Evolutionary conservation across 805 yeast genomes (phyloP).

Genomic region (Ogataea polymorpha): DNA sequence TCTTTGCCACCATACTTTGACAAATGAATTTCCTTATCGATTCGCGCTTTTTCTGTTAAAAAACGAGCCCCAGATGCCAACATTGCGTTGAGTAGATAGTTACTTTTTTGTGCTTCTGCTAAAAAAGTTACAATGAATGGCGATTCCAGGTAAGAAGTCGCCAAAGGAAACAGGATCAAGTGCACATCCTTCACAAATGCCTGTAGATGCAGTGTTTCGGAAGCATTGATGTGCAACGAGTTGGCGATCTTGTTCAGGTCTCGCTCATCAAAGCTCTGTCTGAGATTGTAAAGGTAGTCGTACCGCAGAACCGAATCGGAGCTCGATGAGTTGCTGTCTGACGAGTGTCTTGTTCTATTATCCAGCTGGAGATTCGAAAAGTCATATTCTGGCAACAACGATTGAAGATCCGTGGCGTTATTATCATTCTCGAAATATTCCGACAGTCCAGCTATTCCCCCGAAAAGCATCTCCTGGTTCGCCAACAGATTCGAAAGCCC

Average conservation of each 20-base stretch:
- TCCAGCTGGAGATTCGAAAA: neutral
- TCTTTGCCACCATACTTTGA: conserved; percentile 1
- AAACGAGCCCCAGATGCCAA: conserved; percentile 69
- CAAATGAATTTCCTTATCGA: conserved; percentile 18
- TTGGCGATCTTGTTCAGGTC: conserved; percentile 20
- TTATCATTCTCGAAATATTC: conserved; percentile 14
- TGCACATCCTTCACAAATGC: conserved; percentile 31
- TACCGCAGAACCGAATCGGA: conserved; percentile 9
- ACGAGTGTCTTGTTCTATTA: neutral
- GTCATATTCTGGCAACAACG: conserved; percentile 13
- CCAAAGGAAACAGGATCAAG: conserved; percentile 27
- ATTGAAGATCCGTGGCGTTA: conserved; percentile 7
- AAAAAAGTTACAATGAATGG: conserved; percentile 27
- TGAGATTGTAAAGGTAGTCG: conserved; percentile 22
- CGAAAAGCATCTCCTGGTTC: conserved; percentile 25
- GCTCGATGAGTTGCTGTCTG: neutral
- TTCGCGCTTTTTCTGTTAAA: conserved; percentile 25
- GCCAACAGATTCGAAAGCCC: conserved; percentile 17
- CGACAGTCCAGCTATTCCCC: conserved; percentile 18
- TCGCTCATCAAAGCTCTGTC: conserved; percentile 16
- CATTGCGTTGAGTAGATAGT: conserved; percentile 62
- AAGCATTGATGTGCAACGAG: conserved; percentile 19
- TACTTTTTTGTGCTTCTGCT: conserved; percentile 38
- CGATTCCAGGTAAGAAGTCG: conserved; percentile 27
- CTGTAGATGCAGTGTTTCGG: conserved; percentile 26